phyloP scores from a whole-genome alignment of 2,329 filamentous ascomycete genomes.

The Shiraia sp. region DNA sequence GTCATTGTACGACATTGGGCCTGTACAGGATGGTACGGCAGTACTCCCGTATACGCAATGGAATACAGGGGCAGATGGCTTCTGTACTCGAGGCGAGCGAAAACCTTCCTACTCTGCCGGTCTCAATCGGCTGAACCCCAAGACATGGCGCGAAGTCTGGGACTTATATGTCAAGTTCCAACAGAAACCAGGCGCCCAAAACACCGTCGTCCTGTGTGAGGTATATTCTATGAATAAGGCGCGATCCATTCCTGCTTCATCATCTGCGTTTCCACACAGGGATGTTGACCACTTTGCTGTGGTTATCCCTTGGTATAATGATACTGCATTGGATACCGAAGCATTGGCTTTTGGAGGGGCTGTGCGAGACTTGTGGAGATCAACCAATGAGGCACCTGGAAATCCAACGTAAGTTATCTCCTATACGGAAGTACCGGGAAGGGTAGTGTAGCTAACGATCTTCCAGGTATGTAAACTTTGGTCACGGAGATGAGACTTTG shows the following conservation, averaged over 20 bases:
- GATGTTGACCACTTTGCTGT: slow-evolving; percentile 40
- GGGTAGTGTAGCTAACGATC: not conserved
- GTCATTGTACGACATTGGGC: slow-evolving; percentile 39
- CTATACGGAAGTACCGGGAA: too few species aligned
- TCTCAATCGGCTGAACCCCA: slow-evolving; percentile 34
- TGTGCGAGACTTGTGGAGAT: slow-evolving; percentile 6
- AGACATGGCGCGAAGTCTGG: slow-evolving; percentile 45
- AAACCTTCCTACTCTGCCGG: slow-evolving; percentile 43
- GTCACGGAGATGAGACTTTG: slow-evolving; percentile 6
- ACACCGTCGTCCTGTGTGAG: slow-evolving; percentile 34
- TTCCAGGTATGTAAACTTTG: slow-evolving; percentile 15
- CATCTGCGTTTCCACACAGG: slow-evolving; percentile 28
- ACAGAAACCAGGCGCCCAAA: slow-evolving; percentile 25
- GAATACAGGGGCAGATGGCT: slow-evolving; percentile 42
- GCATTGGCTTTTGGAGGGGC: slow-evolving; percentile 35
- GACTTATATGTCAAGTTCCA: slow-evolving; percentile 42
- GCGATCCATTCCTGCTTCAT: slow-evolving; percentile 7
- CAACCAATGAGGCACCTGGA: not conserved
- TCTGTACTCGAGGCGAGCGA: slow-evolving; percentile 40
- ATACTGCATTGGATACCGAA: slow-evolving; percentile 35
- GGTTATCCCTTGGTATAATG: slow-evolving; percentile 45
- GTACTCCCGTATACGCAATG: slow-evolving; percentile 42
- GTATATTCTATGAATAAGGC: slow-evolving; percentile 37
- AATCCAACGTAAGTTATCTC: slow-evolving; percentile 6
- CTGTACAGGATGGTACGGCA: slow-evolving; percentile 11